phyloP scores from a whole-genome alignment of 345 rosid species.

The Iberis pinnata region DNA sequence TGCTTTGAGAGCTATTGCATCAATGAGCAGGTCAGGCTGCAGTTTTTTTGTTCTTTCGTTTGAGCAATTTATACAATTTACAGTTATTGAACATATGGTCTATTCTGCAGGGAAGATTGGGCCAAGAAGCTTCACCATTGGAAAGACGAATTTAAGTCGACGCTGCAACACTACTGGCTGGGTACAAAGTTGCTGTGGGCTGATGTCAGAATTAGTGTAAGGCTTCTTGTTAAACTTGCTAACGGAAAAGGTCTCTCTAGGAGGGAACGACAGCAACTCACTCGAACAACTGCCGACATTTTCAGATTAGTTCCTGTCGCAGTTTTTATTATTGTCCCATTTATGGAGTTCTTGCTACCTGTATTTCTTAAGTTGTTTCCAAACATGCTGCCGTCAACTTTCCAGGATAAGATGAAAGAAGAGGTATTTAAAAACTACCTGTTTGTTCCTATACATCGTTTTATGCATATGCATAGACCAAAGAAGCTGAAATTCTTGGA shows the following conservation, averaged over 20 bases:
- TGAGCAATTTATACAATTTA: slow-evolving; percentile 6
- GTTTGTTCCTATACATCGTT: background rate
- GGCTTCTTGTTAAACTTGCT: slow-evolving; percentile 79
- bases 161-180: slow-evolving; percentile 86
- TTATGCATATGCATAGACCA: too few relatives aligned
- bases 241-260: slow-evolving; percentile 88
- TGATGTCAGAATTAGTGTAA: slow-evolving; percentile 74
- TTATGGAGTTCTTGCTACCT: slow-evolving; percentile 96
- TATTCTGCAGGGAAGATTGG: slow-evolving; percentile 79
- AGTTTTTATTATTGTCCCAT: slow-evolving; percentile 88
- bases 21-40: slow-evolving; percentile 78
- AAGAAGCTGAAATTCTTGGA: slow-evolving; percentile 6
- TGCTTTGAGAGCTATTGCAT: slow-evolving; percentile 81
- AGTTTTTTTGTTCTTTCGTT: slow-evolving; percentile 15
- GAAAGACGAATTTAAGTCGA: slow-evolving; percentile 88
- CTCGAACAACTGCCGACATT: slow-evolving; percentile 77
- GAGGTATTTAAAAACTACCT: slow-evolving; percentile 45
- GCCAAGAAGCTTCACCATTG: slow-evolving; percentile 73
- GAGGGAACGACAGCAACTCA: slow-evolving; percentile 76
- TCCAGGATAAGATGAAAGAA: slow-evolving; percentile 98
- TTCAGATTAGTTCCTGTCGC: slow-evolving; percentile 79
- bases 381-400: slow-evolving; percentile 94
- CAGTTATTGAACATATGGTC: slow-evolving; percentile 18
- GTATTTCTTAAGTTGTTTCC: slow-evolving; percentile 83
- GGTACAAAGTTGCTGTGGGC: slow-evolving; percentile 93